Percentiles rank a stretch among this genome's conserved stretches.
These are phyloP conservation scores for Eragrostis tef DNA, from an alignment of 202 grass and related monocot genomes.

Conservation along the genomic window DNA sequence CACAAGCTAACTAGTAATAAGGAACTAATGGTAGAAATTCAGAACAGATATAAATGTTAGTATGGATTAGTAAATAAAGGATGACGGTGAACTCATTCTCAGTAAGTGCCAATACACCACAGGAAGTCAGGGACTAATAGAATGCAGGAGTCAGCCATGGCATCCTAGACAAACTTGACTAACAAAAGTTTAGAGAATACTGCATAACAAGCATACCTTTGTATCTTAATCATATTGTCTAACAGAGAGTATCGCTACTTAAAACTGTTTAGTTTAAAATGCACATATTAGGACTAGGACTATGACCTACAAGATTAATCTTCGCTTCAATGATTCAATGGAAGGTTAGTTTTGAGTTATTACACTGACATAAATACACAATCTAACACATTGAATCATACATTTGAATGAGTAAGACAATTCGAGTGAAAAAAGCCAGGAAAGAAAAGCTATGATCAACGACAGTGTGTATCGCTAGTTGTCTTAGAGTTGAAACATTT, in stretches of 20 bases:
- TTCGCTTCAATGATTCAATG: background rate
- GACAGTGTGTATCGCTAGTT: background rate
- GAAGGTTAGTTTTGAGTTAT: background rate
- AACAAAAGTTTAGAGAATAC: background rate
- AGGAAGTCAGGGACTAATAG: background rate
- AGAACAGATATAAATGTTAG: background rate
- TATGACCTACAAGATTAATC: background rate
- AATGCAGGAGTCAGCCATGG: background rate
- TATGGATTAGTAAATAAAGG: background rate
- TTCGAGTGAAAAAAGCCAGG: no score
- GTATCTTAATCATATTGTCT: background rate
- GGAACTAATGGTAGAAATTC: background rate
- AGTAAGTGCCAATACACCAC: background rate
- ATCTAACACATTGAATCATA: background rate
- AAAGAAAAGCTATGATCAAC: no score
- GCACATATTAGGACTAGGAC: background rate
- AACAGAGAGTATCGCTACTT: background rate
- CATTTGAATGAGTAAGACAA: slow-evolving; percentile 17
- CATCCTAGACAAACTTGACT: background rate
- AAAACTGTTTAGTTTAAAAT: background rate
- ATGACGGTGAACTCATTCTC: background rate
- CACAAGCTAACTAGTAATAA: background rate
- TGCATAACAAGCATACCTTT: background rate
- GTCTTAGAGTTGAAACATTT: background rate
- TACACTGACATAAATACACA: slow-evolving; percentile 15